Conservation (phyloP, 2,329 filamentous ascomycete genomes). For the Chaetothyriales sp. region DNA sequence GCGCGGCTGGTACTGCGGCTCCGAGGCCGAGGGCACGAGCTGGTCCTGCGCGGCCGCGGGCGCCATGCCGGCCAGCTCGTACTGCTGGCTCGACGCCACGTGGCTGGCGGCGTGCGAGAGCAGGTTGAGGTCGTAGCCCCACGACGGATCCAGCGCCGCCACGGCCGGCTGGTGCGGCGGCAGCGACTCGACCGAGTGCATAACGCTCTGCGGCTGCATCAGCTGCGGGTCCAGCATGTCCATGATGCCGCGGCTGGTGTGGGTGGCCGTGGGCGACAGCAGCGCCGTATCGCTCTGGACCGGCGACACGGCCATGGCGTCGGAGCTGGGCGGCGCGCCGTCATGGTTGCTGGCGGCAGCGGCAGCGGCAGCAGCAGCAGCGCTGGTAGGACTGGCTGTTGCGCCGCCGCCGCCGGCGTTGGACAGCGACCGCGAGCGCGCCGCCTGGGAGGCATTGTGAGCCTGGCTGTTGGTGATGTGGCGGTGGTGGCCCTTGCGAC, state of each 20-base stretch:
- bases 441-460: neutral
- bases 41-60: slow-evolving; percentile 16
- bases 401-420: neutral
- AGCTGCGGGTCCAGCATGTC: slow-evolving; percentile 32
- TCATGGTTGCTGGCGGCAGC: slow-evolving; percentile 3
- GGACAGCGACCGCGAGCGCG: neutral
- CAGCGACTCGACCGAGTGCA: slow-evolving; percentile 24
- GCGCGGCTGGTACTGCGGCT: slow-evolving; percentile 16
- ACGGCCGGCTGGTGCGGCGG: slow-evolving; percentile 21
- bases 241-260: slow-evolving; percentile 31
- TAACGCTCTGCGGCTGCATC: slow-evolving; percentile 25
- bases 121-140: slow-evolving; percentile 38
- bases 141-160: slow-evolving; percentile 35
- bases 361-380: slow-evolving; percentile 5
- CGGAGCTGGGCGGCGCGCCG: slow-evolving; percentile 3
- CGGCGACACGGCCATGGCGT: slow-evolving; percentile 16
- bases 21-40: slow-evolving; percentile 13
- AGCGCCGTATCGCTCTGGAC: slow-evolving; percentile 20
- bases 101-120: slow-evolving; percentile 37
- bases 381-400: slow-evolving; percentile 3
- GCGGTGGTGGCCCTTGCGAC: slow-evolving; percentile 16
- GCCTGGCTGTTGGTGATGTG: slow-evolving; percentile 11
- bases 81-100: slow-evolving; percentile 34
- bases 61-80: slow-evolving; percentile 13
- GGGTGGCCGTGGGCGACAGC: slow-evolving; percentile 23